These are phyloP conservation scores for Aureobasidium zeae DNA, from an alignment of 2,329 filamentous ascomycete genomes.

Conservation along the genomic window DNA sequence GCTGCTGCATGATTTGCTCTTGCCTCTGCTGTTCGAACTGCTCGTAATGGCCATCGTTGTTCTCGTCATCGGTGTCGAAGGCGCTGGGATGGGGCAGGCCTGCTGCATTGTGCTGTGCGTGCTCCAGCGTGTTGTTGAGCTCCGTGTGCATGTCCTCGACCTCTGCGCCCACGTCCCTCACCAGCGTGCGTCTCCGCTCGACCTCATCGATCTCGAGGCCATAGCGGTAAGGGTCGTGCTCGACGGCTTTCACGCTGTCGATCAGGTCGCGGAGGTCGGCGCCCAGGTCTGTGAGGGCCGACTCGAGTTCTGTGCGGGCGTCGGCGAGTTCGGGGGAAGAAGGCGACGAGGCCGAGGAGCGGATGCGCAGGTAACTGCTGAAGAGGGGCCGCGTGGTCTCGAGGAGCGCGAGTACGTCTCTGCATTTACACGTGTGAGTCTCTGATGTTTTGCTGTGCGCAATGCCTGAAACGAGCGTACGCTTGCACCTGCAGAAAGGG, in stretches of 20 bases:
- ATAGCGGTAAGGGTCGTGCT: slow-evolving; percentile 77
- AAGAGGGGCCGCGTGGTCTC: slow-evolving; percentile 76
- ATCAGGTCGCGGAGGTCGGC: slow-evolving; percentile 84
- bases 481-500: slow-evolving; percentile 44
- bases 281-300: slow-evolving; percentile 61
- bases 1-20: slow-evolving; percentile 82
- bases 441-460: not conserved
- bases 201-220: slow-evolving; percentile 80
- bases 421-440: slow-evolving; percentile 32
- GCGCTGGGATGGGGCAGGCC: slow-evolving; percentile 51
- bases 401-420: slow-evolving; percentile 81
- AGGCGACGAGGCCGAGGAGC: slow-evolving; percentile 64
- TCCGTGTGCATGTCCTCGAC: slow-evolving; percentile 83
- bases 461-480: slow-evolving; percentile 22
- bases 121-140: slow-evolving; percentile 52
- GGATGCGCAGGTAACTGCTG: slow-evolving; percentile 90
- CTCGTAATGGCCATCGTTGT: slow-evolving; percentile 51
- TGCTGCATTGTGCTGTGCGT: slow-evolving; percentile 27
- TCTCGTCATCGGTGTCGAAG: slow-evolving; percentile 37
- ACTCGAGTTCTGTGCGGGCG: slow-evolving; percentile 64
- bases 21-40: slow-evolving; percentile 83
- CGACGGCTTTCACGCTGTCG: slow-evolving; percentile 77
- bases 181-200: slow-evolving; percentile 65
- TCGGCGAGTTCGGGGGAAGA: slow-evolving; percentile 61
- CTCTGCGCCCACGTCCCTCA: slow-evolving; percentile 82